Percentiles rank a stretch among this genome's conserved stretches.
Conservation (phyloP, 2,329 filamentous ascomycete genomes). For the Celoporthe dispersa region DNA sequence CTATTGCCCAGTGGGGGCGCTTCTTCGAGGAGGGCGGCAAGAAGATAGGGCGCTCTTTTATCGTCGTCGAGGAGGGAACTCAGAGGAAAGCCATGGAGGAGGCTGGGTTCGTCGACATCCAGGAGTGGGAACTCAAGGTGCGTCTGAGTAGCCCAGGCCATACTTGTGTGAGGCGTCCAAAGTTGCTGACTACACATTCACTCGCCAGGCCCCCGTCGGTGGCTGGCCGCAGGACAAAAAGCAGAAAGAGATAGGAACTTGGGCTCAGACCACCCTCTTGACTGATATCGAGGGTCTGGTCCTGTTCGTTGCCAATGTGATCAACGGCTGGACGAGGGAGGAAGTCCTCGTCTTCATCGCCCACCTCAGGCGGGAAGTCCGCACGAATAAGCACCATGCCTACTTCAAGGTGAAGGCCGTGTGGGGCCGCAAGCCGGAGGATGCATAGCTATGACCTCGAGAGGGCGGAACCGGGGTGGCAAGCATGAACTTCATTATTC, state of each 20-base stretch:
- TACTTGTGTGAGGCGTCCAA: neutral
- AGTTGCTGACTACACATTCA: conserved; percentile 3
- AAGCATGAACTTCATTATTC: neutral
- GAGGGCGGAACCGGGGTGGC: too few relatives aligned
- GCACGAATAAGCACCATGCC: conserved; percentile 36
- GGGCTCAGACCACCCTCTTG: conserved; percentile 23
- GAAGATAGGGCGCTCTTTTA: conserved; percentile 50
- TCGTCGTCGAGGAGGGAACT: conserved; percentile 55
- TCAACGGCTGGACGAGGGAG: conserved; percentile 41
- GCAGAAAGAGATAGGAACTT: conserved; percentile 36
- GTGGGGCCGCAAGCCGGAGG: conserved; percentile 36
- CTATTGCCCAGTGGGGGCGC: conserved; percentile 34
- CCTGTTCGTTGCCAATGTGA: conserved; percentile 42
- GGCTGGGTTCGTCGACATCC: conserved; percentile 61
- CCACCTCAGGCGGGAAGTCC: conserved; percentile 40
- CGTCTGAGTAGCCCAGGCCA: conserved; percentile 6
- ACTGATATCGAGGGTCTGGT: conserved; percentile 30
- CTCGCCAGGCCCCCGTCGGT: conserved; percentile 34
- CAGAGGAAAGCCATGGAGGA: conserved; percentile 56
- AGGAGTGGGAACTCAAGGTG: conserved; percentile 56
- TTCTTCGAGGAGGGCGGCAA: conserved; percentile 47
- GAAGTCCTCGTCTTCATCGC: conserved; percentile 42
- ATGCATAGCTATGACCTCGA: neutral
- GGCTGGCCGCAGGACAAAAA: conserved; percentile 38
- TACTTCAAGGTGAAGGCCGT: conserved; percentile 39